Conservation (phyloP, 2,329 filamentous ascomycete genomes). For the Chrysoporthe puriensis region DNA sequence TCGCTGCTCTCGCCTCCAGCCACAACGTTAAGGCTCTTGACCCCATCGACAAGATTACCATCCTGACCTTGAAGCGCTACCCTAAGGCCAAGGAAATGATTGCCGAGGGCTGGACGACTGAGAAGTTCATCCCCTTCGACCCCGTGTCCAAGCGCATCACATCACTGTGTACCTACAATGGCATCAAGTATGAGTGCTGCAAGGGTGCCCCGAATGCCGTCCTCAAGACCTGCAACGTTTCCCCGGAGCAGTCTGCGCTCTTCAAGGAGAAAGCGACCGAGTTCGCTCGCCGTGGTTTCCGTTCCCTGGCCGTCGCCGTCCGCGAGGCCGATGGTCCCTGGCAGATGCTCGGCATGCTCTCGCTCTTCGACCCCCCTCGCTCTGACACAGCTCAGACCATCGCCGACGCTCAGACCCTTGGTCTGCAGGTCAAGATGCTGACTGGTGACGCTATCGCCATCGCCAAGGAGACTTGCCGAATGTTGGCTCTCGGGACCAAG, state of each 20-base stretch:
- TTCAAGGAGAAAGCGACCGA: constrained; percentile 75
- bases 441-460: constrained; percentile 81
- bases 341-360: constrained; percentile 76
- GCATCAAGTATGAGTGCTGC: constrained; percentile 71
- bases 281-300: constrained; percentile 79
- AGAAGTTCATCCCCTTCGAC: constrained; percentile 79
- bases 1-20: constrained; percentile 74
- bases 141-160: constrained; percentile 81
- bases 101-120: constrained; percentile 73
- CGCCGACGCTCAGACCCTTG: constrained; percentile 74
- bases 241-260: constrained; percentile 64
- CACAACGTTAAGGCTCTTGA: constrained; percentile 80
- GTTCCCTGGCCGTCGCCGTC: constrained; percentile 76
- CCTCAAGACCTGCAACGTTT: constrained; percentile 69
- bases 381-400: constrained; percentile 80
- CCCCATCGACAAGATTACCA: constrained; percentile 79
- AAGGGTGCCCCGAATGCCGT: constrained; percentile 80
- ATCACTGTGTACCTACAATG: constrained; percentile 68
- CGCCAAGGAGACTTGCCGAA: constrained; percentile 82
- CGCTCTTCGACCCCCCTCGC: constrained; percentile 80
- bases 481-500: constrained; percentile 78
- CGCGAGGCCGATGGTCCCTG: constrained; percentile 77
- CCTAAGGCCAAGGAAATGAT: constrained; percentile 78
- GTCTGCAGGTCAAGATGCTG: constrained; percentile 80
- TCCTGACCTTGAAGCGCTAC: constrained; percentile 75